Conservation (phyloP, 768 basidiomycete species). For the Cyclocybe aegerita region DNA sequence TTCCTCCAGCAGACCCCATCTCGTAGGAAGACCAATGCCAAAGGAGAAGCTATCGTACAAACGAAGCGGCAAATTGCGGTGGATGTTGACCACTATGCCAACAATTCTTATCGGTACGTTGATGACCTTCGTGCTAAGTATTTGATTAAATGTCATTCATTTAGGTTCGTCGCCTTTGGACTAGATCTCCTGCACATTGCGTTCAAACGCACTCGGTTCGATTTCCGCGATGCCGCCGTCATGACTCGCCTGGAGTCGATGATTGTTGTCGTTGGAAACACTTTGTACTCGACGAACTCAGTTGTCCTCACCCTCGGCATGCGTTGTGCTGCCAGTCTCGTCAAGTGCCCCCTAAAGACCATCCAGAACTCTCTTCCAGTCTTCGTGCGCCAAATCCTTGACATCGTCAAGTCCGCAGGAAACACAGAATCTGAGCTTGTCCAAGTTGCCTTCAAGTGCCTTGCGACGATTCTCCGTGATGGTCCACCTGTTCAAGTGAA, state of each 20-base stretch:
- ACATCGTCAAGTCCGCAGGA: constrained; percentile 78
- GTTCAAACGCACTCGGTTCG: constrained; percentile 81
- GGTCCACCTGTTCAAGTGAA: constrained; percentile 77
- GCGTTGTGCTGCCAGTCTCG: constrained; percentile 76
- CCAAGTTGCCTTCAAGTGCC: constrained; percentile 83
- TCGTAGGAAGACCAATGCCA: constrained; percentile 35
- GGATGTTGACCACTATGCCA: constrained; percentile 70
- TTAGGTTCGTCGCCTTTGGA: constrained; percentile 87
- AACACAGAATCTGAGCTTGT: constrained; percentile 88
- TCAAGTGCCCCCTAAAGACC: constrained; percentile 79
- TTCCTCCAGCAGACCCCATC: constrained; percentile 69
- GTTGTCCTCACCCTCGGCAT: constrained; percentile 75
- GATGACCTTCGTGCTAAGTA: background rate
- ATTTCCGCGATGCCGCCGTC: constrained; percentile 73
- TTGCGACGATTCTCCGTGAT: constrained; percentile 90
- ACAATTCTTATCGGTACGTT: constrained; percentile 83
- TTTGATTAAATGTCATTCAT: constrained; percentile 2
- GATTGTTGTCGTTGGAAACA: constrained; percentile 85
- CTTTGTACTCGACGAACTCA: constrained; percentile 81
- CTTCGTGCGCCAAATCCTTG: constrained; percentile 79
- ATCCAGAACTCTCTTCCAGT: constrained; percentile 77
- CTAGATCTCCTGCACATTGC: constrained; percentile 90
- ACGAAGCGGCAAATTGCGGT: constrained; percentile 61
- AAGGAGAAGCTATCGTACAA: constrained; percentile 71
- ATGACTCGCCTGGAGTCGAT: constrained; percentile 86